Conservation (phyloP, 148 eudicot species). For the Linanthus parryae region DNA sequence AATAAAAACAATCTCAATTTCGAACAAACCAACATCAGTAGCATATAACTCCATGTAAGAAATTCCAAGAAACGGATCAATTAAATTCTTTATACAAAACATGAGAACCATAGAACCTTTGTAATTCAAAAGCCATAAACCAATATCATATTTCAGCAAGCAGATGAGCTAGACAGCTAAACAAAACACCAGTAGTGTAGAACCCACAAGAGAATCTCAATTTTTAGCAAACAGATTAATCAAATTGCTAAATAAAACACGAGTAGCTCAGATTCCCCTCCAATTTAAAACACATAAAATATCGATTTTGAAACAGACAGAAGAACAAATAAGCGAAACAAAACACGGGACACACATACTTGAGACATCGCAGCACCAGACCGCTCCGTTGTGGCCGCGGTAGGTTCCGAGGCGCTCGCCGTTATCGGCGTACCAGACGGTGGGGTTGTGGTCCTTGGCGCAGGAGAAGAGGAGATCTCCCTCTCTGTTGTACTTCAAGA, state of each 20-base stretch:
- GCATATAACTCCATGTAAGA: no score
- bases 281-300: no score
- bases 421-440: constrained; percentile 62
- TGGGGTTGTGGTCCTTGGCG: constrained; percentile 63
- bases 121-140: no score
- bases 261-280: no score
- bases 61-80: no score
- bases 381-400: constrained; percentile 94
- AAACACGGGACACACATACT: constrained; percentile 18
- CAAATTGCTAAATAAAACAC: no score
- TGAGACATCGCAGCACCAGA: constrained; percentile 87
- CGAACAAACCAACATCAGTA: no score
- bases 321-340: not conserved
- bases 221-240: no score
- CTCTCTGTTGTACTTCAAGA: constrained; percentile 76
- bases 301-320: not conserved
- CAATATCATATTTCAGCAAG: no score
- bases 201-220: not conserved
- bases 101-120: no score
- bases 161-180: not conserved
- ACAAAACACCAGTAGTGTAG: not conserved
- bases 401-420: constrained; percentile 90
- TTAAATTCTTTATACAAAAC: no score
- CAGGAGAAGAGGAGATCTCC: constrained; percentile 69
- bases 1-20: no score